A percentile compares a stretch with the other conserved stretches of the same genome.
Evolutionary conservation across 352 stramenopile species (phyloP).

Genomic region (Phytopythium mirpurense): DNA sequence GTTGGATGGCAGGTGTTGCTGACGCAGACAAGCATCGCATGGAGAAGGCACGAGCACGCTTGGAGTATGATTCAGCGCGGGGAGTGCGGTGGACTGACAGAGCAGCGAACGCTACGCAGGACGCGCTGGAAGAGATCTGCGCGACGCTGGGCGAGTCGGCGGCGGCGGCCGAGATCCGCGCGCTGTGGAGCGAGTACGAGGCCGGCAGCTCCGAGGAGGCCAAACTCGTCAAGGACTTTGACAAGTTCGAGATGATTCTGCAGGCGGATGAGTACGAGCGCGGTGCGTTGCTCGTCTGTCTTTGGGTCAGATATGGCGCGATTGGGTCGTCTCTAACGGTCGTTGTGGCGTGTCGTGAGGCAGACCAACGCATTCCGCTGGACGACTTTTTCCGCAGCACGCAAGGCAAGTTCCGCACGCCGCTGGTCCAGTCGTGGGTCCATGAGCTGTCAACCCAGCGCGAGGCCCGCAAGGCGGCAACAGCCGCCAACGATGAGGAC

Average conservation of each 20-base stretch:
- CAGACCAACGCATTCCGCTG: conserved; percentile 52
- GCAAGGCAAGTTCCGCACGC: conserved; percentile 77
- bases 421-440: conserved; percentile 75
- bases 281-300: conserved; percentile 27
- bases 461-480: conserved; percentile 16
- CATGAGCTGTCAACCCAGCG: conserved; percentile 57
- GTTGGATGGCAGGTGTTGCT: conserved; percentile 51
- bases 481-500: conserved; percentile 3
- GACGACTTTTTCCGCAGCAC: conserved; percentile 82
- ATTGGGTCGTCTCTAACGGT: too few relatives aligned
- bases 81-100: not conserved
- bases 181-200: conserved; percentile 88
- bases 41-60: conserved; percentile 56
- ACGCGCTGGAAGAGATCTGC: conserved; percentile 70
- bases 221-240: conserved; percentile 92
- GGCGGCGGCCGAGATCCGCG: conserved; percentile 55
- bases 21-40: conserved; percentile 88
- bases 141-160: conserved; percentile 43
- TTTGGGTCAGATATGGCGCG: not conserved
- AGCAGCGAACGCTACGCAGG: conserved; percentile 13
- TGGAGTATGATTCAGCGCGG: not conserved
- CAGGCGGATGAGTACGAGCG: conserved; percentile 92
- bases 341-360: not conserved
- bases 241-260: conserved; percentile 96
- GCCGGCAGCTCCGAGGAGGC: conserved; percentile 73